These are phyloP conservation scores for Neospermospora avenae DNA, from an alignment of 2,329 filamentous ascomycete species.

Conservation along the genomic window DNA sequence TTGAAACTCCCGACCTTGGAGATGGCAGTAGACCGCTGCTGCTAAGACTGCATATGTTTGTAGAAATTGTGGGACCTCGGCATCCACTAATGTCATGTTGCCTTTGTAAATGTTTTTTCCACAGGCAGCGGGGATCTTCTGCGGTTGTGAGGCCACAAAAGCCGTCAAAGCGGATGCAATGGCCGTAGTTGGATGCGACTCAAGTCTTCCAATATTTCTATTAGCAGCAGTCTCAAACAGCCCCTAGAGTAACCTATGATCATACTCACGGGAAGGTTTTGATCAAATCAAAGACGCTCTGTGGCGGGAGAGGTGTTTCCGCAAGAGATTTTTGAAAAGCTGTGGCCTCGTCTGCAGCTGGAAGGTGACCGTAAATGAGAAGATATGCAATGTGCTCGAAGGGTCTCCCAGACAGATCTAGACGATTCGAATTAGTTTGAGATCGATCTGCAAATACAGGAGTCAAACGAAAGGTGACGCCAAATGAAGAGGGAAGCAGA, in stretches of 20 bases:
- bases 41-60: neutral
- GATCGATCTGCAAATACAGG: too few relatives aligned
- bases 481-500: neutral
- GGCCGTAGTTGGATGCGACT: neutral
- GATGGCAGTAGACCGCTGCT: neutral
- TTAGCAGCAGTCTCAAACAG: neutral
- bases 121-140: neutral
- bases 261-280: too few relatives aligned
- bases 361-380: too few relatives aligned
- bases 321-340: too few relatives aligned
- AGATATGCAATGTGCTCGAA: too few relatives aligned
- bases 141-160: neutral
- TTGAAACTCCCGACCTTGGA: neutral
- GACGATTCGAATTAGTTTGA: too few relatives aligned
- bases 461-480: too few relatives aligned
- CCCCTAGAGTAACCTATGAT: too few relatives aligned
- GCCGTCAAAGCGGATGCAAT: neutral
- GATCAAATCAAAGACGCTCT: too few relatives aligned
- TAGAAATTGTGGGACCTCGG: neutral
- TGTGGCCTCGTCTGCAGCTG: too few relatives aligned
- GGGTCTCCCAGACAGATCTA: too few relatives aligned
- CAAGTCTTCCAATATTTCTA: neutral
- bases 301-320: too few relatives aligned
- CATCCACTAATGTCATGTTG: neutral
- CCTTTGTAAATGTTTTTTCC: neutral